A percentile compares a stretch with the other conserved stretches of the same genome.
These are phyloP conservation scores for Theobroma cacao DNA, from an alignment of 345 rosid genomes.

Conservation along the genomic window DNA sequence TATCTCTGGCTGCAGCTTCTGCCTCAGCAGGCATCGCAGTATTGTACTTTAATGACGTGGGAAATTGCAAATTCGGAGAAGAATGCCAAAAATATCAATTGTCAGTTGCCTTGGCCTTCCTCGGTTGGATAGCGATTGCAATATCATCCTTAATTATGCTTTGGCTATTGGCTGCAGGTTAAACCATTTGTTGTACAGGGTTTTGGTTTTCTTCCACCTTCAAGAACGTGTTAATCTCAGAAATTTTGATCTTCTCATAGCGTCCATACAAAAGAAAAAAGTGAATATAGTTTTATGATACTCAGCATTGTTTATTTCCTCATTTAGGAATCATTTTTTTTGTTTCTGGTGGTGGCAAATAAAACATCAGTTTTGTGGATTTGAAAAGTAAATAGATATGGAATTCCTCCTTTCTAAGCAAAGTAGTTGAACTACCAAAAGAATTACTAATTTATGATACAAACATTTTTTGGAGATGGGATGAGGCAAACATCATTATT, in stretches of 20 bases:
- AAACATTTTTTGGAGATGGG: neutral
- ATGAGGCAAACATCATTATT: neutral
- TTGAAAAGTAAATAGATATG: neutral
- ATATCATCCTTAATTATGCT: conserved; percentile 74
- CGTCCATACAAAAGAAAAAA: conserved; percentile 22
- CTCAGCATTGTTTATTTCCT: conserved; percentile 8
- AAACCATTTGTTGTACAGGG: conserved; percentile 19
- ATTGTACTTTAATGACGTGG: conserved; percentile 55
- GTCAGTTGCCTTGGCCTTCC: conserved; percentile 70
- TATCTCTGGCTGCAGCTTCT: conserved; percentile 78
- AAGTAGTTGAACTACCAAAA: neutral
- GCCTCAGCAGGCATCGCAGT: conserved; percentile 60
- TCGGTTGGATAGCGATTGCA: conserved; percentile 62
- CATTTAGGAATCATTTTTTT: neutral
- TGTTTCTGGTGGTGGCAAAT: conserved; percentile 1
- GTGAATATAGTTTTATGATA: neutral
- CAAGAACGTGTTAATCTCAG: neutral
- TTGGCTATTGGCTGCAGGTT: conserved; percentile 64
- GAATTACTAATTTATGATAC: neutral
- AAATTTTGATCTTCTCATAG: conserved; percentile 12
- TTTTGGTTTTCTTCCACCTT: neutral
- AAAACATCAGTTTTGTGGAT: neutral
- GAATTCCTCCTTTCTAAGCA: neutral
- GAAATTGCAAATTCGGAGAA: conserved; percentile 37
- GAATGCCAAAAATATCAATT: conserved; percentile 66